These are phyloP conservation scores for Bondarzewia mesenterica DNA, from an alignment of 1,284 basidiomycete genomes.

Conservation along the genomic window DNA sequence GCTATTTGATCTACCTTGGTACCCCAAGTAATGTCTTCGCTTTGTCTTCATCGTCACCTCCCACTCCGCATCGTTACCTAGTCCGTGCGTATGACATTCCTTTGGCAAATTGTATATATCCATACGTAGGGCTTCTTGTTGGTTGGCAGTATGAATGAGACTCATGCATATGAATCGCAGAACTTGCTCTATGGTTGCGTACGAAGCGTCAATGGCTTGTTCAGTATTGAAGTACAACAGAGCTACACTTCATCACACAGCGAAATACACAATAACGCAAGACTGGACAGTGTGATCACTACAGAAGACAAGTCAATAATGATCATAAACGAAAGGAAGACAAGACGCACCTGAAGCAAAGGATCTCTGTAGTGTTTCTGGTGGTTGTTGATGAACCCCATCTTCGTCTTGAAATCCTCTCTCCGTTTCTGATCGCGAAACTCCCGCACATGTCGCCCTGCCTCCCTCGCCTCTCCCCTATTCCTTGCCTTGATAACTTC, in stretches of 20 bases:
- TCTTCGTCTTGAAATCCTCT: slow-evolving; percentile 81
- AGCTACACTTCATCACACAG: no score
- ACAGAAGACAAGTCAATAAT: no score
- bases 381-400: slow-evolving; percentile 72
- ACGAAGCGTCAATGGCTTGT: no score
- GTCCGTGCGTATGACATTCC: background rate
- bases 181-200: no score
- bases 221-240: no score
- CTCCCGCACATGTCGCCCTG: slow-evolving; percentile 80
- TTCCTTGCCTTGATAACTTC: slow-evolving; percentile 89
- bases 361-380: slow-evolving; percentile 81
- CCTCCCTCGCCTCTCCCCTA: slow-evolving; percentile 89
- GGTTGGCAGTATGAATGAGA: slow-evolving; percentile 3
- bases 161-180: background rate
- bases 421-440: slow-evolving; percentile 75
- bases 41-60: background rate
- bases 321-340: no score
- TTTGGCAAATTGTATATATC: background rate
- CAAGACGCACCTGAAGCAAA: slow-evolving; percentile 23
- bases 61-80: background rate
- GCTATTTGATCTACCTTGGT: background rate
- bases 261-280: no score
- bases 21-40: background rate
- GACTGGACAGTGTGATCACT: no score
- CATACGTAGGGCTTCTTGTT: background rate